Conservation (phyloP, 2,329 filamentous ascomycete genomes). For the Aureobasidium leucospermi region DNA sequence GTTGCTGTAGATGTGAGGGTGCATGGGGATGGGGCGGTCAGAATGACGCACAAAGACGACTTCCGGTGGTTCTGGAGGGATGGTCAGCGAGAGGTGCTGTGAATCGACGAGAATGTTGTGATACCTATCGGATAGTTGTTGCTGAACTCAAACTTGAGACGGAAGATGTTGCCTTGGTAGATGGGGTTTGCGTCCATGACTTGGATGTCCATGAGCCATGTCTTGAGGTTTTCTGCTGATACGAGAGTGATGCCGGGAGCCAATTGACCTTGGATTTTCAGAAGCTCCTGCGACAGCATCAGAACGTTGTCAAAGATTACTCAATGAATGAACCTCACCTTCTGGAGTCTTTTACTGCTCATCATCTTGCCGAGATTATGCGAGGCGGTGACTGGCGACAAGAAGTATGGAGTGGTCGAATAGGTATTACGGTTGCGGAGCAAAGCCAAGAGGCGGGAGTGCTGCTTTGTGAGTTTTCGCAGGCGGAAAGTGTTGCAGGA, state of each 20-base stretch:
- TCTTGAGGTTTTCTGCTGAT: slow-evolving; percentile 71
- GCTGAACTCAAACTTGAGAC: slow-evolving; percentile 81
- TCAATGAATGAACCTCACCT: slow-evolving; percentile 29
- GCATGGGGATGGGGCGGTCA: slow-evolving; percentile 68
- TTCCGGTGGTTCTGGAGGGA: slow-evolving; percentile 75
- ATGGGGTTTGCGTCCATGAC: slow-evolving; percentile 88
- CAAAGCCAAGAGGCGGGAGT: not conserved
- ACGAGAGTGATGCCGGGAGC: slow-evolving; percentile 70
- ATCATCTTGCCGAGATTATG: slow-evolving; percentile 20
- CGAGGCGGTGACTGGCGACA: not conserved
- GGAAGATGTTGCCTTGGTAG: slow-evolving; percentile 71
- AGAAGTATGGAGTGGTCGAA: not conserved
- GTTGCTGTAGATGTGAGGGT: slow-evolving; percentile 97
- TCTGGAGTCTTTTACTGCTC: slow-evolving; percentile 35
- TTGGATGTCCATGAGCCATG: slow-evolving; percentile 87
- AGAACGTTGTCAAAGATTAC: not conserved
- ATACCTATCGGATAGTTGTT: slow-evolving; percentile 83
- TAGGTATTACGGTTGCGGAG: not conserved
- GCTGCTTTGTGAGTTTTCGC: not conserved
- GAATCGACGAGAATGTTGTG: slow-evolving; percentile 16
- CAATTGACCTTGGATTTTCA: slow-evolving; percentile 49
- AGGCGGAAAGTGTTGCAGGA: not conserved
- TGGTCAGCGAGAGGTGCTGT: not conserved
- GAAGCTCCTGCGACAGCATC: not conserved
- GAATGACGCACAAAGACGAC: slow-evolving; percentile 67